Evolutionary conservation across 1,139 yeast genomes (phyloP), one percentile per base, ranked within the genome.

Genomic region (Saccharomyces hybrid): DNA sequence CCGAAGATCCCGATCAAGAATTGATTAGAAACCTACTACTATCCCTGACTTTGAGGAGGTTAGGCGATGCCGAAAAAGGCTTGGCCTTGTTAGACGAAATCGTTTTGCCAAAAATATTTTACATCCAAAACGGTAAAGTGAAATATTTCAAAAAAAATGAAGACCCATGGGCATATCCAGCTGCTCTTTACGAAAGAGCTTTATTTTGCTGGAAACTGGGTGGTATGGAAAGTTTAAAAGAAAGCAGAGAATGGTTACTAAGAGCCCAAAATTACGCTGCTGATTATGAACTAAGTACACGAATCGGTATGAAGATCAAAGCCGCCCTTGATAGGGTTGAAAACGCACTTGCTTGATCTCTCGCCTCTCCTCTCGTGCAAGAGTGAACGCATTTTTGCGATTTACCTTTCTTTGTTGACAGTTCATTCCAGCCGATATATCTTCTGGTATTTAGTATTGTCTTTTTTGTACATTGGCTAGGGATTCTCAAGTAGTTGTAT

Each of bases 161-260:
- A 54, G 84, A 91, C 66, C 97, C 97, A 31, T 93, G 96, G 84
- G 73, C 88, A 41, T 89, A 89, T 61, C 97, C 98, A 4, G 84
- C 95, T 1, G 89, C 95, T 0, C 73, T 91, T 20, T 90, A 90
- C 65, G 98, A 93, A 69, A 80, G 86, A 60, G 88, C 95, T 0
- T 79, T 89, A 65, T 88, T 88, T 68, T 81, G 82, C 50, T 93
- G 98, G 98, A 76, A 79, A 56, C 66, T 78, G 54, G 68, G 78
- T n/a, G 88, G 89, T 1, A 69, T 74, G 56, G 74, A 74, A 8
- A 81, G 83, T 1, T 66, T 78, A 34, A 68, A 71, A n/a, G 88
- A 84, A 55, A 78, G 88, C 50, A 79, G 79, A 64, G 77, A 77
- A 44, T 90, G 96, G 90, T 73, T 93, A 56, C 79, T 77, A 55